phyloP scores from a whole-genome alignment of 106 monocot species.

The Cymbidium sinense region DNA sequence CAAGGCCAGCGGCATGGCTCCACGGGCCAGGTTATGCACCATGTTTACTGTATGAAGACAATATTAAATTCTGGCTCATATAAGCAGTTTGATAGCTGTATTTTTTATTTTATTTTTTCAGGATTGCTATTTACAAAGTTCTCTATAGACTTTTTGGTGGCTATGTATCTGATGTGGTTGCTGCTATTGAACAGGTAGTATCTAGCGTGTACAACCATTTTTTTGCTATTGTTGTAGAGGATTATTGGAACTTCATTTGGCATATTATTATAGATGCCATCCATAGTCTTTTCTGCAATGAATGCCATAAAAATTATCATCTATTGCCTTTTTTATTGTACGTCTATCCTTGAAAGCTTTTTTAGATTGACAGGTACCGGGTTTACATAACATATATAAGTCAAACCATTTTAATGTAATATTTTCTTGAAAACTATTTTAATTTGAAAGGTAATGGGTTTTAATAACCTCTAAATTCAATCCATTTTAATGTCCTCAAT shows the following conservation, averaged over 20 bases:
- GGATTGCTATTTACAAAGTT: constrained; percentile 96
- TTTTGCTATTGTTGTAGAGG: neutral
- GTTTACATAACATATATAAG: too few species aligned
- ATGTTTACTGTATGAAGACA: neutral
- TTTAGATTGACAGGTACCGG: too few species aligned
- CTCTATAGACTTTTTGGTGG: constrained; percentile 97
- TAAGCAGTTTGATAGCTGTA: neutral
- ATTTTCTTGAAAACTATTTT: neutral
- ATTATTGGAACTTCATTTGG: neutral
- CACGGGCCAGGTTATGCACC: constrained; percentile 78
- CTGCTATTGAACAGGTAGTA: constrained; percentile 93
- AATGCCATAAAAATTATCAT: neutral
- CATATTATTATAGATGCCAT: neutral
- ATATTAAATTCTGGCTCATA: neutral
- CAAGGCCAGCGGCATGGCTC: constrained; percentile 98
- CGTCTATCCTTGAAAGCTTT: neutral
- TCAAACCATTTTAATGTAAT: neutral
- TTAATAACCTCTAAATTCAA: neutral
- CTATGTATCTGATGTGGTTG: constrained; percentile 94
- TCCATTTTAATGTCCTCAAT: neutral
- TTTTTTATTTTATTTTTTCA: constrained; percentile 12
- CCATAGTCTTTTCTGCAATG: neutral
- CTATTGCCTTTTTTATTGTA: neutral
- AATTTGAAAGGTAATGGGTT: neutral
- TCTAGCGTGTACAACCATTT: neutral